Evolutionary conservation across 2,329 filamentous ascomycete genomes (phyloP), one percentile per base, ranked within the genome.

Genomic region (Aspergillus jensenii): DNA sequence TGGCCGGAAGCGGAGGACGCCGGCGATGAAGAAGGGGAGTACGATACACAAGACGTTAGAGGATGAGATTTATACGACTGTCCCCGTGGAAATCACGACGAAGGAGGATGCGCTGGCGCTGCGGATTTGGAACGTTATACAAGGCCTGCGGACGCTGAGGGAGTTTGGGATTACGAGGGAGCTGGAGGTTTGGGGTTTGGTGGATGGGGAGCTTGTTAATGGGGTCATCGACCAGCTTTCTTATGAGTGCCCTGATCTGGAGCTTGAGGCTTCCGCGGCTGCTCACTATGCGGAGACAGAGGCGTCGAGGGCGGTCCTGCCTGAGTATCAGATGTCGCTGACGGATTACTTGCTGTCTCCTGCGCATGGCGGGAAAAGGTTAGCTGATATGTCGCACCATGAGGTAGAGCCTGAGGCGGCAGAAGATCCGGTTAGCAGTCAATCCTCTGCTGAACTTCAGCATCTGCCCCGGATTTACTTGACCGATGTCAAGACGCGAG

Each of bases 181-280:
- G 73, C 72, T 93, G 25, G 88, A 92, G 67, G 82, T 98, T 3
- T 97, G 93, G 91, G 95, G 93, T 0, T 77, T 89, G 12, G 73
- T 97, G 2, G 87, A 95, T 57, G 91, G 89, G 1, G 85, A 96
- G 66, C 79, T 97, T 21, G 87, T 98, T 59, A 95, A 90, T 66
- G 95, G 95, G 1, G 79, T 98, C 50, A 96, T 99, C 62, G 95
- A 99, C 70, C 87, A 93, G 66, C 75, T 98, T 15, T 91, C 87
- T 55, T 89, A 89, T 66, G 80, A 86, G 19, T 91, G 91, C 66
- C 91, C 92, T 0, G 89, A 96, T 64, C 77, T 83, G 0, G 83
- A 85, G 25, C 83, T 90, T 9, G 90, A 95, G 70, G 79, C 84
- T 31, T 81, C 85, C 53, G 78, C 87, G 48, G 70, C 78, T 45